Evolutionary conservation across 306 rosid genomes (phyloP), one percentile per base, ranked within the genome.

Genomic region (Hippophae rhamnoides): DNA sequence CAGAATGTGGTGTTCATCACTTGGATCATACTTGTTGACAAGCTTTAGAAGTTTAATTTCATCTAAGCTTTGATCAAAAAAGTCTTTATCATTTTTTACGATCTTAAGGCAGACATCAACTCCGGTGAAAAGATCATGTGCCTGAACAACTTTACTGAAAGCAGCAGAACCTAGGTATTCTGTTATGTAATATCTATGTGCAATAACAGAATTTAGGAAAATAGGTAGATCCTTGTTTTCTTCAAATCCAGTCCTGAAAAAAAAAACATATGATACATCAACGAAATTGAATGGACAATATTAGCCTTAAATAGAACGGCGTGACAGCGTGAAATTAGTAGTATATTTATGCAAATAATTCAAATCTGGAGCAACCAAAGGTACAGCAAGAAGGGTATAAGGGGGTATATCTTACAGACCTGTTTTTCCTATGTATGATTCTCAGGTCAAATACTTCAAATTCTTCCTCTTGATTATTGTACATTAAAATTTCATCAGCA

Each of bases 111-210:
- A 93, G 82, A 93, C 99, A 71, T 93, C 89, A 1, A 79, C 43
- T 52, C 99, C 99, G 0, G 67, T 82, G 51, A 69, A 90, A 72
- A 93, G 89, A 84, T 93, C 99, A 44, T 84, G 95, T 23, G 97
- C 99, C 80, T 82, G 99, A 62, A 88, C 89, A 65, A 93, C 99
- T 72, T 71, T 88, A 71, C 97, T 93, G 72, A 93, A 93, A 69
- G 99, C 99, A 10, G 99, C 99, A 0, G 99, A 93, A 73, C 99
- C 97, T 13, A 93, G 75, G 72, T 93, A 89, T 56, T 86, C 97
- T 5, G 97, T 93, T 14, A 93, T 41, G 56, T 79, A 88, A 74
- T 88, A 93, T 73, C 99, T 78, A 52, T 97, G 83, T 27, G 94
- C 99, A 67, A 93, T 61, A 68, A 93, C 77, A 7, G 86, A 68